A percentile compares a stretch with the other conserved stretches of the same genome.
Evolutionary conservation across 2,329 filamentous ascomycete genomes (phyloP).

Genomic region (Ustulina deusta): DNA sequence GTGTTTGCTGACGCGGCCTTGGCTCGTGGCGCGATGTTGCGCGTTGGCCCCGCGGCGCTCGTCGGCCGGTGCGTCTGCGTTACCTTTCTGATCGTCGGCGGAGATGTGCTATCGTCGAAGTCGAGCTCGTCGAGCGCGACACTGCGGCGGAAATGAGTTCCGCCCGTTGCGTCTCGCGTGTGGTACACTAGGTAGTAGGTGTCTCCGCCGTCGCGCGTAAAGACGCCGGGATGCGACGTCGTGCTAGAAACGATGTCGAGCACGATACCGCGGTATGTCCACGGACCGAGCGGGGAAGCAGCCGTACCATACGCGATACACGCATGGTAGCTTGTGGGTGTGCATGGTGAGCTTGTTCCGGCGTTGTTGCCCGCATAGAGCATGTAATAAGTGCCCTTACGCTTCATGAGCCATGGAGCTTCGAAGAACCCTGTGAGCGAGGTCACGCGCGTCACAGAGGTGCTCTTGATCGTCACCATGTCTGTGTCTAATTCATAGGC

Average conservation of each 20-base stretch:
- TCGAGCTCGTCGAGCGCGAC: slow-evolving; percentile 52
- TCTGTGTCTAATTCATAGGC: slow-evolving; percentile 52
- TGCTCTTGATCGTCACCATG: slow-evolving; percentile 53
- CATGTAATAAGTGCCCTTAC: slow-evolving; percentile 53
- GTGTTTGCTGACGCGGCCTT: slow-evolving; percentile 42
- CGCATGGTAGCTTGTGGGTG: slow-evolving; percentile 55
- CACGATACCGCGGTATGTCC: slow-evolving; percentile 53
- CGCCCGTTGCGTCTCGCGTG: slow-evolving; percentile 52
- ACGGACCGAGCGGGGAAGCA: slow-evolving; percentile 52
- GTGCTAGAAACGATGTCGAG: slow-evolving; percentile 54
- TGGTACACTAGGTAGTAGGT: slow-evolving; percentile 53
- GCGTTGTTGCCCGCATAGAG: slow-evolving; percentile 56
- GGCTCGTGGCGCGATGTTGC: slow-evolving; percentile 52
- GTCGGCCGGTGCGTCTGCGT: slow-evolving; percentile 48
- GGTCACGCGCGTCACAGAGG: slow-evolving; percentile 40
- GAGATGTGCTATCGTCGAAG: slow-evolving; percentile 50
- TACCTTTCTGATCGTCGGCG: slow-evolving; percentile 49
- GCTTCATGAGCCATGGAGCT: slow-evolving; percentile 54
- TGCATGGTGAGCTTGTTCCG: slow-evolving; percentile 53
- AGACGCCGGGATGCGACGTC: slow-evolving; percentile 54
- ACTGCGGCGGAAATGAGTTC: slow-evolving; percentile 46
- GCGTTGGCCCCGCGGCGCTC: slow-evolving; percentile 44
- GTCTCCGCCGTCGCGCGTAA: slow-evolving; percentile 45
- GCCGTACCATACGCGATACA: slow-evolving; percentile 55
- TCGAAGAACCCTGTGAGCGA: slow-evolving; percentile 54